A percentile compares a stretch with the other conserved stretches of the same genome.
These are phyloP conservation scores for Rhizophora apiculata DNA, from an alignment of 345 rosid species.

Conservation along the genomic window DNA sequence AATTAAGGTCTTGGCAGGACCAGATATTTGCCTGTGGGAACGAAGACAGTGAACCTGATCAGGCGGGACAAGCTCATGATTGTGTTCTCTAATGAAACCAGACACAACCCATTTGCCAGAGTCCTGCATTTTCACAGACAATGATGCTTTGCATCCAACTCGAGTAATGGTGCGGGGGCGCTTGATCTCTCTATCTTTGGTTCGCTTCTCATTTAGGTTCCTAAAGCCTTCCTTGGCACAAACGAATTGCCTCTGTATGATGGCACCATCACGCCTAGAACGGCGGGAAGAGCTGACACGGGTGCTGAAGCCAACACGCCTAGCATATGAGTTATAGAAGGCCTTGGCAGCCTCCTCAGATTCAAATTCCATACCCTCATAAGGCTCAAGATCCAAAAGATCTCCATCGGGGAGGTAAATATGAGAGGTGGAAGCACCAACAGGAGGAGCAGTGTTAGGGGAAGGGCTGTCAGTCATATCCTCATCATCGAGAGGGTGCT, in stretches of 20 bases:
- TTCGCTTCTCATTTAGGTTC: slow-evolving; percentile 54
- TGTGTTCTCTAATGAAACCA: slow-evolving; percentile 50
- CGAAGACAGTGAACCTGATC: slow-evolving; percentile 59
- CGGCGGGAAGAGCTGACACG: slow-evolving; percentile 63
- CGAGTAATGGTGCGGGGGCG: slow-evolving; percentile 53
- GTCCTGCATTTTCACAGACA: slow-evolving; percentile 57
- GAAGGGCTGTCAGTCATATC: slow-evolving; percentile 28
- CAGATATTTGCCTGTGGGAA: slow-evolving; percentile 57
- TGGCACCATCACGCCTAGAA: slow-evolving; percentile 63
- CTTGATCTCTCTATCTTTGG: slow-evolving; percentile 61
- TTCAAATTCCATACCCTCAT: slow-evolving; percentile 62
- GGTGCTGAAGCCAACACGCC: slow-evolving; percentile 56
- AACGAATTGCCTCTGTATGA: slow-evolving; percentile 61
- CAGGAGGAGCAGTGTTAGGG: slow-evolving; percentile 3
- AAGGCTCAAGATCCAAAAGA: slow-evolving; percentile 50
- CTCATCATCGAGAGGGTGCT: slow-evolving; percentile 38
- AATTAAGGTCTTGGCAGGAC: slow-evolving; percentile 59
- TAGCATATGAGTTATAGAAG: slow-evolving; percentile 61
- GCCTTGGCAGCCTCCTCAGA: slow-evolving; percentile 68
- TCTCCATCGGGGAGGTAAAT: slow-evolving; percentile 40
- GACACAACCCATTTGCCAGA: slow-evolving; percentile 61
- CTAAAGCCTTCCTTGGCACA: slow-evolving; percentile 69
- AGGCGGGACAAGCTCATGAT: slow-evolving; percentile 57
- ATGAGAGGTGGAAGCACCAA: slow-evolving; percentile 16
- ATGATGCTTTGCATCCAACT: slow-evolving; percentile 60